Conservation (phyloP, 257 asterid genomes). For the Nicotiana undulata region DNA sequence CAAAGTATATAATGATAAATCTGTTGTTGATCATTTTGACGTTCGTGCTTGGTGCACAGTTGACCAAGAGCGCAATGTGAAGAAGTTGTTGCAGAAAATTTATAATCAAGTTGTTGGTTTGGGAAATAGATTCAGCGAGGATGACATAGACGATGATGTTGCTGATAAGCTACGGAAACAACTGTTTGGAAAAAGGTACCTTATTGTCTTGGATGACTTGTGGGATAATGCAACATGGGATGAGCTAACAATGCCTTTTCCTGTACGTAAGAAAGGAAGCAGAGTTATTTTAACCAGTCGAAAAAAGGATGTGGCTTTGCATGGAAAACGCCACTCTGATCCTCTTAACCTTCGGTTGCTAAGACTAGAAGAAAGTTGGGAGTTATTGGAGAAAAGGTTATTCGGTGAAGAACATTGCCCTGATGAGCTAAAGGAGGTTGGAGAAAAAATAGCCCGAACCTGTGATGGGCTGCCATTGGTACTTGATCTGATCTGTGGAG, state of each 20-base stretch:
- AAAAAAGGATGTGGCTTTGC: neutral
- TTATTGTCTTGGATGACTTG: conserved; percentile 22
- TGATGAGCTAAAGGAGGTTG: conserved; percentile 11
- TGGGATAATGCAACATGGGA: conserved; percentile 13
- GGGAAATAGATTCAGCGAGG: neutral
- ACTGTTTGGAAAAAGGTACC: conserved; percentile 1
- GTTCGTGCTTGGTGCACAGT: conserved; percentile 6
- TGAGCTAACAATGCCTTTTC: conserved; percentile 1
- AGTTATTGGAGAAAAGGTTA: conserved; percentile 8
- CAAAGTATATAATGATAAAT: neutral
- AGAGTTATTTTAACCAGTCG: conserved; percentile 13
- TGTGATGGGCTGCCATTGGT: conserved; percentile 21
- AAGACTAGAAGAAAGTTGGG: conserved; percentile 8
- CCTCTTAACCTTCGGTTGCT: neutral
- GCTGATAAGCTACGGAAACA: neutral
- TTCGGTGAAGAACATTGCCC: conserved; percentile 11
- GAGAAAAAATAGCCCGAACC: conserved; percentile 8
- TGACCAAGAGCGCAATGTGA: neutral
- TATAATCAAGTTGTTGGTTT: neutral
- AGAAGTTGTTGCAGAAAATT: neutral
- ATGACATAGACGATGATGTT: neutral
- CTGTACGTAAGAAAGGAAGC: neutral
- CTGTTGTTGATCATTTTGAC: neutral
- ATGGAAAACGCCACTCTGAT: neutral
- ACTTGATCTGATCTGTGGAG: conserved; percentile 14